These are phyloP conservation scores for Populus trichocarpa DNA, from an alignment of 441 rosid genomes.

Conservation along the genomic window DNA sequence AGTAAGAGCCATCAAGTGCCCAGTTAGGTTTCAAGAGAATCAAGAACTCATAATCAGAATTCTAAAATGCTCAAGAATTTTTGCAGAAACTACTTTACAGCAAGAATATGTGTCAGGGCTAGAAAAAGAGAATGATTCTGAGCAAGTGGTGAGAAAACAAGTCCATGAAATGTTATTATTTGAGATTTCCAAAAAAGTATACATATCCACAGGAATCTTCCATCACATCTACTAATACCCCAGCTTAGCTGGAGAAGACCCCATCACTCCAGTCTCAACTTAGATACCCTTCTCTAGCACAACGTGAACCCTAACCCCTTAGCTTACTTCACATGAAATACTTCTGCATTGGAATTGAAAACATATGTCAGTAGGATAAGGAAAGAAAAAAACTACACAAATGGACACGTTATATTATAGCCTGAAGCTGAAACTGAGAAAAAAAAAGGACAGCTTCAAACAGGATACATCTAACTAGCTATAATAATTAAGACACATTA, in stretches of 20 bases:
- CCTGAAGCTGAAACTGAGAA: slow-evolving; percentile 12
- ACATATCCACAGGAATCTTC: slow-evolving; percentile 34
- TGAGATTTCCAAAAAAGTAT: slow-evolving; percentile 20
- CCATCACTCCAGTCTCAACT: slow-evolving; percentile 1
- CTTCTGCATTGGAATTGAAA: background rate
- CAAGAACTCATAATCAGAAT: background rate
- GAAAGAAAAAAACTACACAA: background rate
- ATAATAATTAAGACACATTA: background rate
- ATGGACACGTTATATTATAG: background rate
- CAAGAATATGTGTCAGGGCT: slow-evolving; percentile 14
- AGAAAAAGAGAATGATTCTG: slow-evolving; percentile 32
- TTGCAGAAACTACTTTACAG: slow-evolving; percentile 28
- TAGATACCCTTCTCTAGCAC: background rate
- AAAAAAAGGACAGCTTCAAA: slow-evolving; percentile 9
- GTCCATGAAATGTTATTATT: slow-evolving; percentile 12
- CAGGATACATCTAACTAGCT: background rate
- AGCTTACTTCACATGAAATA: background rate
- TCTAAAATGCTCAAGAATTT: slow-evolving; percentile 12
- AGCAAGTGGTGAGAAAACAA: slow-evolving; percentile 30
- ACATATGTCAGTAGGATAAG: background rate
- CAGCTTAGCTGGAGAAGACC: slow-evolving; percentile 26
- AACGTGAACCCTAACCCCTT: background rate
- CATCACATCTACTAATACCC: slow-evolving; percentile 23
- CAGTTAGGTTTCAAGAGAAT: background rate
- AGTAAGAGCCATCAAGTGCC: background rate